A percentile compares a stretch with the other conserved stretches of the same genome.
Evolutionary conservation across 495 filamentous ascomycete species (phyloP).

Genomic region (Neurospora sp.): DNA sequence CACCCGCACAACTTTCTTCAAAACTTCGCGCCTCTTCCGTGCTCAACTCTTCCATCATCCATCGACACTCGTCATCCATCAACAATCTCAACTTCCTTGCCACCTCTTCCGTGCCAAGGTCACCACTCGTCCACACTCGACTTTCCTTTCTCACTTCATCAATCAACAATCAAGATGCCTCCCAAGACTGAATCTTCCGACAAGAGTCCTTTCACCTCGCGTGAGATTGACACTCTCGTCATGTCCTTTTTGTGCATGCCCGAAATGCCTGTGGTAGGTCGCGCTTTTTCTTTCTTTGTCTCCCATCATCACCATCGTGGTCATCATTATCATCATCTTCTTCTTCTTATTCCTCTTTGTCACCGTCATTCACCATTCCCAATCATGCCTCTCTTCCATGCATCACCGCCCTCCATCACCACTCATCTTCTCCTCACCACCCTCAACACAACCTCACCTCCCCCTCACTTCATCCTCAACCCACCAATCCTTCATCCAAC

Average conservation of each 20-base stretch:
- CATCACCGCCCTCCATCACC: background rate
- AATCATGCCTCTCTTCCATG: background rate
- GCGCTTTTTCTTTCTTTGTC: background rate
- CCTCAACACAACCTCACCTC: background rate
- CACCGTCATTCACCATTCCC: background rate
- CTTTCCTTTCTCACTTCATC: background rate
- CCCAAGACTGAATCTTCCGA: background rate
- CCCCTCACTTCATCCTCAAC: background rate
- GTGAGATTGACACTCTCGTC: conserved; percentile 4
- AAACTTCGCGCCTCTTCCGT: background rate
- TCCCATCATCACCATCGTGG: background rate
- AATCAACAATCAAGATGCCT: background rate
- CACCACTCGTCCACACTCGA: background rate
- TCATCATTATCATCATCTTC: background rate
- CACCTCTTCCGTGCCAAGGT: background rate
- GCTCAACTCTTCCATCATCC: background rate
- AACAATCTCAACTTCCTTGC: background rate
- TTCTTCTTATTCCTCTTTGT: background rate
- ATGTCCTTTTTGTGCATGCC: conserved; percentile 6
- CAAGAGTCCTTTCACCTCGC: background rate
- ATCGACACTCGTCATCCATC: background rate
- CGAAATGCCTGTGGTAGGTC: conserved; percentile 1
- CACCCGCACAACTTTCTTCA: background rate
- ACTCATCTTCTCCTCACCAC: background rate
- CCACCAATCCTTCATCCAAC: background rate